These are phyloP conservation scores for Globisporangium camurandrum DNA, from an alignment of 352 stramenopile species.

Conservation along the genomic window DNA sequence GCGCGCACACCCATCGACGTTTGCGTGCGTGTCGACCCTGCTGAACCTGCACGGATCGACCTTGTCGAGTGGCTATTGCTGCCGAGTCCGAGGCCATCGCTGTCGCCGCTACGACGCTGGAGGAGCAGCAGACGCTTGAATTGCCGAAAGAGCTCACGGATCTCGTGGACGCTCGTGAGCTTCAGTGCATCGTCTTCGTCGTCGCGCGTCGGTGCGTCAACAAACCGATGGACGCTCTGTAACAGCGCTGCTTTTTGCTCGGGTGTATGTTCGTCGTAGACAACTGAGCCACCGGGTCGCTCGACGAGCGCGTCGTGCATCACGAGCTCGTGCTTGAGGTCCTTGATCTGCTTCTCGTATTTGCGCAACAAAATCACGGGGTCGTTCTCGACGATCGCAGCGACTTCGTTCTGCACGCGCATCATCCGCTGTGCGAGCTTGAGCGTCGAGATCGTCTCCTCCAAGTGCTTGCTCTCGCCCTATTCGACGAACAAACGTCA, in stretches of 20 bases:
- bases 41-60: slow-evolving; percentile 32
- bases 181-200: slow-evolving; percentile 68
- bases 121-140: slow-evolving; percentile 85
- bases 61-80: slow-evolving; percentile 8
- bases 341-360: slow-evolving; percentile 88
- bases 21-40: slow-evolving; percentile 42
- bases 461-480: slow-evolving; percentile 86
- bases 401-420: slow-evolving; percentile 88
- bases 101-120: slow-evolving; percentile 19
- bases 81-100: neutral
- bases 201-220: slow-evolving; percentile 59
- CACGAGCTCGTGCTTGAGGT: slow-evolving; percentile 90
- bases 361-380: slow-evolving; percentile 79
- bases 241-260: slow-evolving; percentile 85
- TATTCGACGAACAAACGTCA: slow-evolving; percentile 1
- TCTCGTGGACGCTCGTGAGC: slow-evolving; percentile 85
- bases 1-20: slow-evolving; percentile 38
- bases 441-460: slow-evolving; percentile 92
- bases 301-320: slow-evolving; percentile 93
- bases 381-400: slow-evolving; percentile 83
- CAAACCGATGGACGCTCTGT: slow-evolving; percentile 61
- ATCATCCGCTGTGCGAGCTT: slow-evolving; percentile 92
- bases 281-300: slow-evolving; percentile 62
- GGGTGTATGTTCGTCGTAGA: slow-evolving; percentile 87
- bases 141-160: slow-evolving; percentile 88